A percentile compares a stretch with the other conserved stretches of the same genome.
These are phyloP conservation scores for Hamamelis virginiana DNA, from an alignment of 164 flowering plant species.

Conservation along the genomic window DNA sequence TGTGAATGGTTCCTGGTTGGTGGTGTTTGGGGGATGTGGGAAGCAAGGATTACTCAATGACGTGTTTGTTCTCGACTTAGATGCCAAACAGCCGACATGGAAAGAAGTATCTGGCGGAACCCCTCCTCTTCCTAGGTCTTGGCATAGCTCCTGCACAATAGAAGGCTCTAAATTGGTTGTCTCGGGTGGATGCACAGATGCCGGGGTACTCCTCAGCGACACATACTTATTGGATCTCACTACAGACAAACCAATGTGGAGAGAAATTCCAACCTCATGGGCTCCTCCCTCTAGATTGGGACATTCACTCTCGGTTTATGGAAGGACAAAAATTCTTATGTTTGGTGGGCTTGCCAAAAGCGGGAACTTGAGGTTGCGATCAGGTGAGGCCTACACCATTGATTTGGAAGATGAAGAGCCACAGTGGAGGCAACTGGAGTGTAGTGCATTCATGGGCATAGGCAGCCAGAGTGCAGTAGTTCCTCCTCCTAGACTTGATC, in stretches of 20 bases:
- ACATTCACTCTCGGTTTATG: constrained; percentile 84
- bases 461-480: constrained; percentile 58
- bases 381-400: constrained; percentile 78
- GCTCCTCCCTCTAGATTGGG: constrained; percentile 81
- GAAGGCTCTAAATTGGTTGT: constrained; percentile 82
- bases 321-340: constrained; percentile 71
- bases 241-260: constrained; percentile 71
- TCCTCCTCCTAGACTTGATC: constrained; percentile 89
- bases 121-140: constrained; percentile 81
- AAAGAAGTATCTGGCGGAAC: constrained; percentile 67
- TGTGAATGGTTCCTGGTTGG: constrained; percentile 75
- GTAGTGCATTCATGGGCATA: constrained; percentile 43
- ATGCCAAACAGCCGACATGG: constrained; percentile 88
- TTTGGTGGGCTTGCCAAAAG: constrained; percentile 88
- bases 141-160: constrained; percentile 90
- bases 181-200: constrained; percentile 89
- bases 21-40: constrained; percentile 88
- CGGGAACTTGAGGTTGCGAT: constrained; percentile 67
- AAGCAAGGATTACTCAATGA: constrained; percentile 81
- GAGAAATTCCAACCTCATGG: constrained; percentile 69
- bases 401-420: constrained; percentile 73
- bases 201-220: constrained; percentile 81
- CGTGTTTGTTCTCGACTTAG: constrained; percentile 80
- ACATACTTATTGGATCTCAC: constrained; percentile 70
- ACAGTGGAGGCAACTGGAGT: constrained; percentile 70